These are phyloP conservation scores for Russula lepida DNA, from an alignment of 768 basidiomycete genomes.

Conservation along the genomic window DNA sequence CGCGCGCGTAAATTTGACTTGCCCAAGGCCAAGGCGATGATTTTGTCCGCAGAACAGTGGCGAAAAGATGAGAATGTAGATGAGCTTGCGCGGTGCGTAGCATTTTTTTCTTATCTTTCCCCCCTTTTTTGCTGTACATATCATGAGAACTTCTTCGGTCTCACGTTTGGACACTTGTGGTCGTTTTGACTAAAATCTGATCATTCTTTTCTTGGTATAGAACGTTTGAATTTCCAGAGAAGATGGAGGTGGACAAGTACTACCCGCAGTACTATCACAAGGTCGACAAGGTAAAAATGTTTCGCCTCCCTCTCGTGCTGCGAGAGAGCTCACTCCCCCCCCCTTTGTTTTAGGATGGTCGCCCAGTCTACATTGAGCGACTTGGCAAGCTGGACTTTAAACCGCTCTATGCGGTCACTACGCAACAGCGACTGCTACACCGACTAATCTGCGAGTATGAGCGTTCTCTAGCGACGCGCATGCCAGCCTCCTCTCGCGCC, in stretches of 20 bases:
- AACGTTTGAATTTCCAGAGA: conserved; percentile 82
- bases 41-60: conserved; percentile 79
- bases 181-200: not conserved
- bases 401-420: conserved; percentile 74
- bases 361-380: conserved; percentile 91
- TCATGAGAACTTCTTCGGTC: not conserved
- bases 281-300: conserved; percentile 67
- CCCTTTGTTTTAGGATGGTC: conserved; percentile 58
- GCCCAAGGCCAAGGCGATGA: conserved; percentile 73
- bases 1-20: conserved; percentile 92
- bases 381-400: conserved; percentile 84
- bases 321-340: not conserved
- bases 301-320: not conserved
- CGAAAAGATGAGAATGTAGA: conserved; percentile 78
- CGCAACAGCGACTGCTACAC: conserved; percentile 78
- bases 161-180: not conserved
- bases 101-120: not conserved
- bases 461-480: conserved; percentile 68
- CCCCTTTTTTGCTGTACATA: not conserved
- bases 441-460: conserved; percentile 93
- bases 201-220: conserved; percentile 30
- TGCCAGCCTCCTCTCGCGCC: conserved; percentile 66
- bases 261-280: conserved; percentile 98
- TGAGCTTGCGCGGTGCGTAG: conserved; percentile 58
- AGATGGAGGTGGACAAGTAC: conserved; percentile 74